Evolutionary conservation across 345 rosid species (phyloP).

Genomic region (thale cress (Arabidopsis thaliana)): TAIR10.1 NC_003076.8:22660501-22661000

Average conservation of each 20-base stretch:
- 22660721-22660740: neutral
- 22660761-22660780: neutral
- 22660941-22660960: neutral
- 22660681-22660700: neutral
- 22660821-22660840: neutral
- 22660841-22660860: neutral
- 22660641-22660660: slow-evolving; percentile 13
- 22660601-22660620: slow-evolving; percentile 25
- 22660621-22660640: slow-evolving; percentile 27
- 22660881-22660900: neutral
- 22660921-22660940: neutral
- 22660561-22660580: slow-evolving; percentile 15
- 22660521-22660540: slow-evolving; percentile 45
- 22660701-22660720: slow-evolving; percentile 33
- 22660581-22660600: slow-evolving; percentile 15
- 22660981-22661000: neutral
- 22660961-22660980: neutral
- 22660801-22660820: neutral
- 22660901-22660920: neutral
- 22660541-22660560: neutral
- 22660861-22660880: neutral
- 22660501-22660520: slow-evolving; percentile 44
- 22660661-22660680: neutral
- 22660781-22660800: neutral
- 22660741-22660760: neutral